Evolutionary conservation across 805 yeast genomes (phyloP), one percentile per base, ranked within the genome.

Genomic region (Cyberlindnera petersonii): DNA sequence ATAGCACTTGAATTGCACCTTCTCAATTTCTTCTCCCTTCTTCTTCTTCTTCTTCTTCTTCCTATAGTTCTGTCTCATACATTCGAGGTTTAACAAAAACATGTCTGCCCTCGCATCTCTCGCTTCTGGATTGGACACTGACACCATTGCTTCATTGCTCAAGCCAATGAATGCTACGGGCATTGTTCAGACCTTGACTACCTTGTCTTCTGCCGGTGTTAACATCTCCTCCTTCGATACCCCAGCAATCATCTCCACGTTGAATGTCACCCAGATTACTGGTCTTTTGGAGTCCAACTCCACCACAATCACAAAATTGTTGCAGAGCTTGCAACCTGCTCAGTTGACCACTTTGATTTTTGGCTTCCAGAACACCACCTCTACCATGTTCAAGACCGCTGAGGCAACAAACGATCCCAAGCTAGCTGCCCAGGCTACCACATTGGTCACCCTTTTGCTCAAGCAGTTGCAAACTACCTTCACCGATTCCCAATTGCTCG

Each of bases 171-270:
- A 49, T 34, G 26, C 59, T 17, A 34, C 54, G 9, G 40, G 48
- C 35, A 55, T 55, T 31, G 42, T 55, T 26, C 17, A 24, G 24
- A 50, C 58, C 11, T 24, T 55, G 17, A 31, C 33, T 9, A 31
- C 40, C 11, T 40, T 53, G 6, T 27, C 44, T 23, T 9, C 35
- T 2, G 33, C 52, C 6, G 58, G 58, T 40, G 83, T 85, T 45
- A 91, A 74, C 50, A 79, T 84, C 60, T 72, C 72, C 29, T 70
- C 82, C 39, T 85, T 70, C 2, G 83, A 71, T 56, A 84, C 82
- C 28, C 76, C 85, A 65, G 86, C 93, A 49, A 46, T 55, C 23
- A 40, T 55, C 18, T 21, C 52, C 4, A 35, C 40, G 14, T 32
- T 55, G 36, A 55, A 53, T 33, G 31, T 43, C 24, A 50, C 59